phyloP scores from a whole-genome alignment of 2,329 filamentous ascomycete genomes.

The Ophidiomyces ophidiicola region DNA sequence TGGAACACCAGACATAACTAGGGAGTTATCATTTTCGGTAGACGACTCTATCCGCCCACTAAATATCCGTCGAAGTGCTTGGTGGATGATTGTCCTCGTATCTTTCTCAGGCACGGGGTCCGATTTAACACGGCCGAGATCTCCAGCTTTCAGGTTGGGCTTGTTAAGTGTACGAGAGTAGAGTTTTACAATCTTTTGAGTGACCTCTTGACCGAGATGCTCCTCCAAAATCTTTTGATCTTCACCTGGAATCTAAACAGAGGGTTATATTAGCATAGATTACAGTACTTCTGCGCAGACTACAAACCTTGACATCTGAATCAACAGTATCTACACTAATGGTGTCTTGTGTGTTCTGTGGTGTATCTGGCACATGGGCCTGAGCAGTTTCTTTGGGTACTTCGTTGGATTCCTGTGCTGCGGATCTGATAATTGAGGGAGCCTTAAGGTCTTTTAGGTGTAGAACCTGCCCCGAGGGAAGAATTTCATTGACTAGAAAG shows the following conservation, averaged over 20 bases:
- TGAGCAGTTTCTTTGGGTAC: background rate
- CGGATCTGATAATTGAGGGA: constrained; percentile 16
- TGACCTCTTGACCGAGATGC: constrained; percentile 42
- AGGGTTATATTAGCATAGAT: background rate
- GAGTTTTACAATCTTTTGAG: constrained; percentile 42
- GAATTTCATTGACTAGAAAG: constrained; percentile 84
- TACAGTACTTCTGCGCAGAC: too few relatives aligned
- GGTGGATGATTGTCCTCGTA: constrained; percentile 51
- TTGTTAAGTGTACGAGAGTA: constrained; percentile 43
- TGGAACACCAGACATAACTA: constrained; percentile 42
- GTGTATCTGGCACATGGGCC: too few relatives aligned
- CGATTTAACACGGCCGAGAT: constrained; percentile 44
- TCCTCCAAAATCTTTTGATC: constrained; percentile 35
- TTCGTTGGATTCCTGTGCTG: constrained; percentile 3
- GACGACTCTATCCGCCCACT: constrained; percentile 62
- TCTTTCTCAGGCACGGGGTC: constrained; percentile 48
- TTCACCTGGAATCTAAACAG: constrained; percentile 24
- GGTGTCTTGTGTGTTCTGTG: too few relatives aligned
- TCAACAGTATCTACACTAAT: too few relatives aligned
- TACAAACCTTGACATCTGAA: too few relatives aligned
- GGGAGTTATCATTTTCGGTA: constrained; percentile 58
- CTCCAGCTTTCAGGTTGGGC: constrained; percentile 44
- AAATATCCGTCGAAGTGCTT: constrained; percentile 65
- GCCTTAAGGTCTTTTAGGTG: constrained; percentile 48
- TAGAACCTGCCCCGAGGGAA: constrained; percentile 59